Evolutionary conservation across 441 rosid genomes (phyloP), one percentile per base, ranked within the genome.

Genomic region (Erodium moschatum): DNA sequence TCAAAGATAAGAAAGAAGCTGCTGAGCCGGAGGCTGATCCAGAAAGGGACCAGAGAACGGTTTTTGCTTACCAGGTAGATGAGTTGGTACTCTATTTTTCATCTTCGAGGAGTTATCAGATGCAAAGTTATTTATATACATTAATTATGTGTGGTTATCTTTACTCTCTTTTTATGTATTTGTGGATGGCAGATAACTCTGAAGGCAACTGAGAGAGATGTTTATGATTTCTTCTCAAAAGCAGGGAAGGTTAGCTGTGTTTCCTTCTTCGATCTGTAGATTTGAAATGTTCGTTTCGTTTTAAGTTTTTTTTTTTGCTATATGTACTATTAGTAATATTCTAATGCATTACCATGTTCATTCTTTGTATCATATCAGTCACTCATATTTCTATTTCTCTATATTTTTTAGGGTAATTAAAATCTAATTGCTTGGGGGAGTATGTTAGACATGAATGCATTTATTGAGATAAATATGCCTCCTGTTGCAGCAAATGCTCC

Each of bases 21-120:
- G 77, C 70, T 67, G 96, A 89, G 80, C 89, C 95, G 70, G 97
- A 89, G 80, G 89, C 87, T 56, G 97, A 92, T 81, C 97, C 97
- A 3, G 97, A 92, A 80, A 89, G 97, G 81, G 97, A 92, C 77
- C 97, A 89, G 73, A 84, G 95, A 79, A 89, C 97, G 4, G 97
- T 92, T 79, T 92, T 92, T 82, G 97, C 95, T 18, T 92, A 92
- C 75, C 97, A 89, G 96, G 97, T 89, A 58, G 6, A 60, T 75
- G 54, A 66, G 96, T 20, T 62, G 40, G 66, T 35, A 54, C 4
- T 71, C 27, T 13, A 11, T 52, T 18, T 58, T 18, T 78, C 68
- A 13, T 69, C 69, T 46, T 60, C 27, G 3, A 52, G 13, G 70
- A 54, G 54, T 48, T 50, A 50, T 50, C 56, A n/a, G 56, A 50